A percentile compares a stretch with the other conserved stretches of the same genome.
Conservation (phyloP, 176 grass and related monocot species). For the Aegilops sharonensis region DNA sequence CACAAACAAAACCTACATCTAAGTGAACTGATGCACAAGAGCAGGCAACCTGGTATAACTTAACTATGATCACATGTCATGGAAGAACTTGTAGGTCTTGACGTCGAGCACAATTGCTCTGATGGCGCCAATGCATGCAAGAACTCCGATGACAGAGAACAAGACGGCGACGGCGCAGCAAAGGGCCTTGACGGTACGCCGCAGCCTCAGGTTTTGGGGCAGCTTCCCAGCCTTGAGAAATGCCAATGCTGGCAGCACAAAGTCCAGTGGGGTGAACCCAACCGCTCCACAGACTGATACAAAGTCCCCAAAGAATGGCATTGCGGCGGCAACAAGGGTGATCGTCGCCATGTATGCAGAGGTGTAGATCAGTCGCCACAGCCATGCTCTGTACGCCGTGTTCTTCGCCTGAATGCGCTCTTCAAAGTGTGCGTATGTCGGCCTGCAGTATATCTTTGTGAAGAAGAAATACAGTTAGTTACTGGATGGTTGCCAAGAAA, state of each 20-base stretch:
- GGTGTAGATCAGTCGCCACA: constrained; percentile 53
- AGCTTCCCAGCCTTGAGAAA: constrained; percentile 48
- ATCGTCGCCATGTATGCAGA: constrained; percentile 49
- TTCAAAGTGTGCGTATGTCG: constrained; percentile 58
- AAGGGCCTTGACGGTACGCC: constrained; percentile 25
- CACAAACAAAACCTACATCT: neutral
- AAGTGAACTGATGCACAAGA: neutral
- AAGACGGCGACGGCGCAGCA: constrained; percentile 22
- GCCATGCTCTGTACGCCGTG: neutral
- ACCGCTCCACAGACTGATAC: constrained; percentile 78
- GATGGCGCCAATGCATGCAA: constrained; percentile 62
- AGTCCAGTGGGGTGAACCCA: constrained; percentile 79
- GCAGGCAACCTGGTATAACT: neutral
- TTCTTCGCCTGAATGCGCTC: constrained; percentile 15
- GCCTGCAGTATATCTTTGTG: constrained; percentile 78
- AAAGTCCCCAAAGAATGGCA: constrained; percentile 90
- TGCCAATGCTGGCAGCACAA: constrained; percentile 62
- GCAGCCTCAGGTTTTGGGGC: constrained; percentile 28
- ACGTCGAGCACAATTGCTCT: constrained; percentile 64
- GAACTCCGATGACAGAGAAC: constrained; percentile 50
- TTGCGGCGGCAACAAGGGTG: constrained; percentile 54
- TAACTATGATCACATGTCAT: constrained; percentile 58
- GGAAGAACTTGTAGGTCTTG: constrained; percentile 65
- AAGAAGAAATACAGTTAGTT: constrained; percentile 22
- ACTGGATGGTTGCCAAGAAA: neutral